These are phyloP conservation scores for Dissoconium aciculare DNA, from an alignment of 2,329 filamentous ascomycete genomes.

Conservation along the genomic window DNA sequence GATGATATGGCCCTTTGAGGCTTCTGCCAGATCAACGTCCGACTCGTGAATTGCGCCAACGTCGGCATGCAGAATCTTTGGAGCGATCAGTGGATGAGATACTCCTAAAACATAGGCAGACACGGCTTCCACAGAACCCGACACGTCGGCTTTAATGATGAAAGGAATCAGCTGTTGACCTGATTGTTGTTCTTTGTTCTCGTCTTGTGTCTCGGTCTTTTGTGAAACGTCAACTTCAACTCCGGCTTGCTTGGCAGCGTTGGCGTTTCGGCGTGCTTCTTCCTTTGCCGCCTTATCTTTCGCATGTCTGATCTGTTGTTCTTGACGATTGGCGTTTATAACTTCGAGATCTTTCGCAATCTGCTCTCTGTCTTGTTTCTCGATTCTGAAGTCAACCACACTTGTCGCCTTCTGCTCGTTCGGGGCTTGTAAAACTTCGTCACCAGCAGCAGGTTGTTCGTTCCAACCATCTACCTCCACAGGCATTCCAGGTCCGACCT, in stretches of 20 bases:
- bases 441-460: slow-evolving; percentile 70
- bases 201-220: slow-evolving; percentile 18
- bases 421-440: slow-evolving; percentile 69
- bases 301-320: slow-evolving; percentile 47
- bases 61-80: slow-evolving; percentile 59
- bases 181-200: slow-evolving; percentile 27
- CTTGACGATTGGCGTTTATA: slow-evolving; percentile 52
- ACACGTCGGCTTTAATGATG: slow-evolving; percentile 82
- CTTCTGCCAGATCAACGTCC: slow-evolving; percentile 75
- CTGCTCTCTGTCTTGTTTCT: slow-evolving; percentile 53
- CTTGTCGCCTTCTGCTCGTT: slow-evolving; percentile 64
- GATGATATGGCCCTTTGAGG: slow-evolving; percentile 60
- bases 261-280: slow-evolving; percentile 2
- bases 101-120: slow-evolving; percentile 60
- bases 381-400: slow-evolving; percentile 61
- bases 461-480: slow-evolving; percentile 94
- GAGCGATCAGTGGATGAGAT: slow-evolving; percentile 69
- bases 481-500: slow-evolving; percentile 74
- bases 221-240: slow-evolving; percentile 12
- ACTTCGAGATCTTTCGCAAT: slow-evolving; percentile 56
- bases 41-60: slow-evolving; percentile 71
- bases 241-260: slow-evolving; percentile 4
- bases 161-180: slow-evolving; percentile 54
- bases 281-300: slow-evolving; percentile 32
- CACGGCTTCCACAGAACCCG: slow-evolving; percentile 85